phyloP scores from a whole-genome alignment of 805 yeast species.

The Barnettozyma siamensis region DNA sequence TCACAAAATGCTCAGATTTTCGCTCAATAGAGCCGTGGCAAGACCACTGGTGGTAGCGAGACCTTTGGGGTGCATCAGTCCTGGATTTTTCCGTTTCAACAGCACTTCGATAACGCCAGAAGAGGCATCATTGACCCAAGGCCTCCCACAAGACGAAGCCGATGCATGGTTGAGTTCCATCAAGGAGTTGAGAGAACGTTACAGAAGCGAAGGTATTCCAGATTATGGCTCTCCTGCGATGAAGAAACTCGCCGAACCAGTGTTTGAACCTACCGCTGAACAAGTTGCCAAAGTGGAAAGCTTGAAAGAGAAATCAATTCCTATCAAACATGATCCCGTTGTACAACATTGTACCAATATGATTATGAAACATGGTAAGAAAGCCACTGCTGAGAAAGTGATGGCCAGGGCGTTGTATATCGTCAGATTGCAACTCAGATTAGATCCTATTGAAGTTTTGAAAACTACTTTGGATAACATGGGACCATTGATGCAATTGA shows the following conservation, averaged over 20 bases:
- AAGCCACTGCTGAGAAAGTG: constrained; percentile 67
- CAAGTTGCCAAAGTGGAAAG: constrained; percentile 55
- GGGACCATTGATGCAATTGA: constrained; percentile 79
- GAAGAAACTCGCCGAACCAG: constrained; percentile 20
- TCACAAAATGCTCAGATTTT: constrained; percentile 2
- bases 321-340: constrained; percentile 60
- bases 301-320: constrained; percentile 48
- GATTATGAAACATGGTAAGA: constrained; percentile 90
- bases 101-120: constrained; percentile 3
- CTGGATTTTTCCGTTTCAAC: constrained; percentile 2
- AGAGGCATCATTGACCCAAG: constrained; percentile 4
- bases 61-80: not conserved
- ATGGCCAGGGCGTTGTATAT: constrained; percentile 76
- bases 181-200: constrained; percentile 28
- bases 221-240: constrained; percentile 24
- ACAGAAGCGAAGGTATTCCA: constrained; percentile 30
- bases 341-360: constrained; percentile 74
- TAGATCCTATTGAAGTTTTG: constrained; percentile 75
- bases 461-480: constrained; percentile 70
- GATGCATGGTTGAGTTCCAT: constrained; percentile 45
- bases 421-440: constrained; percentile 62
- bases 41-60: constrained; percentile 1
- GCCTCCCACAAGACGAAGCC: constrained; percentile 17
- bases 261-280: constrained; percentile 55
- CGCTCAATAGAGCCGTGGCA: not conserved